Conservation (phyloP, 768 basidiomycete species). For the Mycena haematopus region DNA sequence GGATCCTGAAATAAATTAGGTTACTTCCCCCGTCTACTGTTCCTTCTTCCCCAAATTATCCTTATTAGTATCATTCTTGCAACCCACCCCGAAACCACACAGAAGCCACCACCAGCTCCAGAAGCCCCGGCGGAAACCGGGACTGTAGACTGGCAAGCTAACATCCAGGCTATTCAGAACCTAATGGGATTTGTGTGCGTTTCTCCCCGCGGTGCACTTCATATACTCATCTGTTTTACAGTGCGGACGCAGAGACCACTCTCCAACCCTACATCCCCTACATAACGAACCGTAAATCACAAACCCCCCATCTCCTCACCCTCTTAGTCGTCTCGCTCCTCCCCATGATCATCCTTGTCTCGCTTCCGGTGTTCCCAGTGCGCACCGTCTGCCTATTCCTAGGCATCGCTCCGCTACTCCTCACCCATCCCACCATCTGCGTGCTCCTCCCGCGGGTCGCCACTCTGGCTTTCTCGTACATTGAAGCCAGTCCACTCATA, state of each 20-base stretch:
- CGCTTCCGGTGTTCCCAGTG: conserved; percentile 55
- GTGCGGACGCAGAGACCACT: conserved; percentile 66
- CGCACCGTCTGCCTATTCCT: conserved; percentile 52
- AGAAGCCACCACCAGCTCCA: conserved; percentile 34
- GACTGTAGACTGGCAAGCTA: conserved; percentile 82
- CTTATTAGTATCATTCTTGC: conserved; percentile 71
- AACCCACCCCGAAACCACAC: conserved; percentile 56
- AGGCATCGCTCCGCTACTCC: conserved; percentile 58
- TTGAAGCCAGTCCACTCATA: conserved; percentile 7
- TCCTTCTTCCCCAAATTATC: conserved; percentile 70
- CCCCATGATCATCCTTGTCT: conserved; percentile 54
- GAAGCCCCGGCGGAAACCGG: conserved; percentile 46
- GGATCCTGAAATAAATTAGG: conserved; percentile 48
- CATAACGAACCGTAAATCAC: conserved; percentile 53
- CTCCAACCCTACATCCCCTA: conserved; percentile 58
- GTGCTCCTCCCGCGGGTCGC: conserved; percentile 38
- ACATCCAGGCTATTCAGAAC: conserved; percentile 89
- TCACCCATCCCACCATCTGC: conserved; percentile 56
- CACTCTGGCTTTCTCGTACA: not conserved
- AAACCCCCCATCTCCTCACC: conserved; percentile 60
- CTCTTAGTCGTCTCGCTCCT: conserved; percentile 54
- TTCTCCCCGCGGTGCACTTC: not conserved
- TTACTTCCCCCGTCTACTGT: conserved; percentile 73
- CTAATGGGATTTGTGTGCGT: conserved; percentile 85
- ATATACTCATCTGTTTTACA: conserved; percentile 35